Base-by-base conservation (phyloP, 352 stramenopile genomes). In the Phytophthora sansomeana region DNA sequence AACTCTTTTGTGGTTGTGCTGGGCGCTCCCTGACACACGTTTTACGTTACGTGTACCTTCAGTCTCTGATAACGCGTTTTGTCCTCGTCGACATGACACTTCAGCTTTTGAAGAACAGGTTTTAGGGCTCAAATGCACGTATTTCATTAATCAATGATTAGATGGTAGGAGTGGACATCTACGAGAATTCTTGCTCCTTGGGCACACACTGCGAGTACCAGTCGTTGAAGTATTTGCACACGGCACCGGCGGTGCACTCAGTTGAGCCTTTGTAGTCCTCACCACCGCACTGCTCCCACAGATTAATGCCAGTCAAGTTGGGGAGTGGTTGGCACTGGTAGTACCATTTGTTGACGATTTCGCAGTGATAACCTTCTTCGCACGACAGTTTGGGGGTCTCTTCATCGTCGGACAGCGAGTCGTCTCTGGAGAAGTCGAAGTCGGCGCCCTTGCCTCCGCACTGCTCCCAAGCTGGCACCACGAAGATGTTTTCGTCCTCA, bases 161-260 rank as follows among this genome's bases (percentile, higher is more conserved):
- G 21, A 24, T 24, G 21, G 21, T n/a, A 13, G 33, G 3, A 30
- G 28, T 39, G 17, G 9, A 41, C 17, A 42, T 53, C 16, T 72
- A 72, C 21, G 64, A 63, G 17, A 59, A 51, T 17, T 68, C 64
- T 59, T 69, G 44, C 24, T 74, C 66, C 29, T 74, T 72, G 2
- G 77, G 77, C 8, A 85, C 72, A 42, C 77, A 85, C 56, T 85
- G 77, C 32, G 72, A 79, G 70, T 83, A 85, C 77, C 77, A 85
- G 2, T 69, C 33, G 39, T 77, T 80, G 50, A 69, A 70, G 39
- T 46, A 55, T 11, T 74, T 69, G 74, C 77, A 85, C 24, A 69
- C 62, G 9, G 75, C 39, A n/a, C 71, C 72, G 2, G 29, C 36
- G 17, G 36, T 41, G 36, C 67, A 75, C 13, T 64, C 41, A 4